phyloP scores from a whole-genome alignment of 805 yeast genomes.

The Cyberlindnera samutprakarnensis region DNA sequence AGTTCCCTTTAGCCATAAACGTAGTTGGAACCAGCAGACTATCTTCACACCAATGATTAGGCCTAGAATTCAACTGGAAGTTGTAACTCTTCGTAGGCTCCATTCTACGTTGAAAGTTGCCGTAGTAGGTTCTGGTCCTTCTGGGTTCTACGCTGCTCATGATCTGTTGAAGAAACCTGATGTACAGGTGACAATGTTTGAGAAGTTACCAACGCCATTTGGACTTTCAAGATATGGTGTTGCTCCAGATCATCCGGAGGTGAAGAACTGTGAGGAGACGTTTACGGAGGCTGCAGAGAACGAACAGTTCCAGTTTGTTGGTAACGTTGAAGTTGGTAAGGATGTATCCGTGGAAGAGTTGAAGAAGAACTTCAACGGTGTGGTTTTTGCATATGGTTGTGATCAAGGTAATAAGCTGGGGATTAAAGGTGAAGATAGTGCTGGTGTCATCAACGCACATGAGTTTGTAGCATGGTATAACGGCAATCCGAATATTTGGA shows the following conservation, averaged over 20 bases:
- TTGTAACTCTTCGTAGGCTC: background rate
- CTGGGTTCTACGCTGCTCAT: conserved; percentile 87
- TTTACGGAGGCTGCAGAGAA: conserved; percentile 39
- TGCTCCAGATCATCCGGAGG: conserved; percentile 99
- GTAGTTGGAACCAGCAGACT: no score
- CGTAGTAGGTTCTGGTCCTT: conserved; percentile 92
- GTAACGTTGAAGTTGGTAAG: conserved; percentile 64
- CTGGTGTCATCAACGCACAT: conserved; percentile 73
- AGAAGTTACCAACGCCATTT: conserved; percentile 79
- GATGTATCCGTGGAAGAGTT: conserved; percentile 48
- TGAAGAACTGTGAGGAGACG: conserved; percentile 69
- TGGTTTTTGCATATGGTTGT: conserved; percentile 81
- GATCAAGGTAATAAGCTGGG: conserved; percentile 44
- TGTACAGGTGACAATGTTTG: conserved; percentile 61
- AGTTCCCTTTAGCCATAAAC: no score
- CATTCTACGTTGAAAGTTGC: conserved; percentile 20
- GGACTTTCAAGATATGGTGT: conserved; percentile 92
- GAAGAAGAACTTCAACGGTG: conserved; percentile 53
- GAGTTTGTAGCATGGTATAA: conserved; percentile 96
- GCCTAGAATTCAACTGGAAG: background rate
- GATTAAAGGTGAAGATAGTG: conserved; percentile 45
- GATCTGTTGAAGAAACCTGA: conserved; percentile 49
- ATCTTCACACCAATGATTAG: conserved; percentile 1
- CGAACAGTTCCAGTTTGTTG: conserved; percentile 48
- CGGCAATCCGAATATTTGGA: conserved; percentile 60